Percentiles rank a stretch among this genome's conserved stretches.
Evolutionary conservation across 164 flowering plant species (phyloP).

Genomic region (Warburgia ugandensis): DNA sequence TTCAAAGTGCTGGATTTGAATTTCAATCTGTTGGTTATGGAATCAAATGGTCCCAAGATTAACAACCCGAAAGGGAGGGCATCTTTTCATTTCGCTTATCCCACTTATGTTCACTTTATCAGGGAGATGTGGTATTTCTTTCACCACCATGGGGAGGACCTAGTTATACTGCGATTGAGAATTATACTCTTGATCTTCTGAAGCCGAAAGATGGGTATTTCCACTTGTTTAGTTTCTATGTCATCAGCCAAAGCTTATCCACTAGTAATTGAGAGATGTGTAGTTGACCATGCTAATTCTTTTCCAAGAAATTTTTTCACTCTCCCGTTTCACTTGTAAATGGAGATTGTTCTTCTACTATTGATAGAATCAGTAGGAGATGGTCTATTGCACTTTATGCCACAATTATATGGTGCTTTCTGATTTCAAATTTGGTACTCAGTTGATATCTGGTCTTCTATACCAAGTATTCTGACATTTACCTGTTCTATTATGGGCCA

Average conservation of each 20-base stretch:
- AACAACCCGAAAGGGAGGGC: too few species aligned
- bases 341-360: too few species aligned
- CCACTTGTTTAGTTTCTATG: background rate
- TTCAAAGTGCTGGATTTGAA: too few species aligned
- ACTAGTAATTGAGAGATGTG: background rate
- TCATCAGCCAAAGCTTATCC: background rate
- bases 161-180: slow-evolving; percentile 22
- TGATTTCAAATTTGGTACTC: too few species aligned
- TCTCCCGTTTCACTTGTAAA: background rate
- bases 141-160: slow-evolving; percentile 74
- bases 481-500: too few species aligned
- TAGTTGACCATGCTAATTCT: background rate
- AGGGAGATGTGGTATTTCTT: slow-evolving; percentile 48
- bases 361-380: too few species aligned
- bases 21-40: too few species aligned
- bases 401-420: too few species aligned
- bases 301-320: background rate
- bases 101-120: slow-evolving; percentile 7
- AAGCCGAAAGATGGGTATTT: slow-evolving; percentile 56
- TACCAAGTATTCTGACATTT: too few species aligned
- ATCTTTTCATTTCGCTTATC: background rate
- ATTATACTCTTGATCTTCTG: slow-evolving; percentile 43
- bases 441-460: too few species aligned
- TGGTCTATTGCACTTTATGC: too few species aligned
- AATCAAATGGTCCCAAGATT: background rate